Conservation (phyloP, 2,329 filamentous ascomycete species). For the Fusarium fujikuroi region DNA sequence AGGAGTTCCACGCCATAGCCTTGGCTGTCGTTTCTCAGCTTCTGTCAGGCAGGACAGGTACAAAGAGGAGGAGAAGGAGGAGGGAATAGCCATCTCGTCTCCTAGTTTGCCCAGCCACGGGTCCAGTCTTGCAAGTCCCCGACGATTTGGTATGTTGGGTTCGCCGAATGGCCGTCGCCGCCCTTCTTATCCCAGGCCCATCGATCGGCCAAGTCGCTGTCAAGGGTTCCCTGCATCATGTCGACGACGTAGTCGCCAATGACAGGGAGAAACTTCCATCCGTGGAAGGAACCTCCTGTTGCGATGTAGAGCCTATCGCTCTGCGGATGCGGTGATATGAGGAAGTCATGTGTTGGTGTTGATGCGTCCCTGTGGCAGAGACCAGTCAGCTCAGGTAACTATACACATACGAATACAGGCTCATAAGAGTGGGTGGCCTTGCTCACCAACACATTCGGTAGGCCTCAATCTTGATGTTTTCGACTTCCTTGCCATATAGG, state of each 20-base stretch:
- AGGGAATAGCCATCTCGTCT: neutral
- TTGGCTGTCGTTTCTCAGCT: constrained; percentile 1
- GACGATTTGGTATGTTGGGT: constrained; percentile 55
- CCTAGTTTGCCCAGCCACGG: constrained; percentile 45
- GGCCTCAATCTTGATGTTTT: constrained; percentile 53
- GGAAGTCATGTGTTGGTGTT: constrained; percentile 70
- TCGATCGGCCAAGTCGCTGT: constrained; percentile 51
- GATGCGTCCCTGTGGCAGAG: constrained; percentile 64
- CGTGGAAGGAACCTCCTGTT: constrained; percentile 71
- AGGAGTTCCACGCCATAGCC: constrained; percentile 14
- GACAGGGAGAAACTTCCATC: constrained; percentile 72
- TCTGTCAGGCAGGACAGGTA: neutral
- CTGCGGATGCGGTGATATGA: constrained; percentile 64
- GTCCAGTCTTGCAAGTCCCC: constrained; percentile 55
- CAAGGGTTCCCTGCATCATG: constrained; percentile 56
- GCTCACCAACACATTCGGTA: constrained; percentile 60
- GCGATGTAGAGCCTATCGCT: constrained; percentile 67
- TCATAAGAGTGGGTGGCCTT: constrained; percentile 8
- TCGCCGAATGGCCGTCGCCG: constrained; percentile 54
- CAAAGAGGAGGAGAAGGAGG: neutral
- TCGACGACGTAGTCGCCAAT: constrained; percentile 69
- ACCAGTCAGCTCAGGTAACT: constrained; percentile 25
- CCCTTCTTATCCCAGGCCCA: constrained; percentile 61
- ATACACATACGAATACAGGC: neutral
- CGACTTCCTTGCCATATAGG: constrained; percentile 55